These are phyloP conservation scores for Didymella arachidicola DNA, from an alignment of 2,329 filamentous ascomycete species.

Conservation along the genomic window DNA sequence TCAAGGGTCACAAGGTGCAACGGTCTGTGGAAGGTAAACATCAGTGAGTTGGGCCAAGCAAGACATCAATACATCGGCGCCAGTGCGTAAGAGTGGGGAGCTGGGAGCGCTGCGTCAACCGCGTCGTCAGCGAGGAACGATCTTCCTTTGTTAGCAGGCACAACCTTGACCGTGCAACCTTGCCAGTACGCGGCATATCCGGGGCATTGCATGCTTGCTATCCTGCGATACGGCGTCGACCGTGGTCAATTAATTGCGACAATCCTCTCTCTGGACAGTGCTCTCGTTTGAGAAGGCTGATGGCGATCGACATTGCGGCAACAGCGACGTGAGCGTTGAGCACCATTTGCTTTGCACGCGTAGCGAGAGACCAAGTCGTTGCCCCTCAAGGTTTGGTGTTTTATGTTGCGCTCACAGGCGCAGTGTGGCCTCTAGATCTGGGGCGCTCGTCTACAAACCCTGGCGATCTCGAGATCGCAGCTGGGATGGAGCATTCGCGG, in stretches of 20 bases:
- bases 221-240: not conserved
- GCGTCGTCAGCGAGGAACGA: constrained; percentile 14
- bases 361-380: not conserved
- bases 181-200: not conserved
- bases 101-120: constrained; percentile 6
- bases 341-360: not conserved
- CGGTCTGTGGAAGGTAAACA: constrained; percentile 10
- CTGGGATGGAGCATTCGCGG: constrained; percentile 2
- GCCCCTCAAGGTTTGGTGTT: not conserved
- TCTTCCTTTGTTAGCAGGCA: constrained; percentile 2
- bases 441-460: not conserved
- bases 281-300: not conserved
- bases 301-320: not conserved
- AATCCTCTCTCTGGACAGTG: not conserved
- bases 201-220: not conserved
- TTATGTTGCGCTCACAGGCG: not conserved
- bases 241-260: not conserved
- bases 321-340: not conserved
- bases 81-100: constrained; percentile 13
- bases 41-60: not conserved
- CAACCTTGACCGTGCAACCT: constrained; percentile 7
- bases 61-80: constrained; percentile 8
- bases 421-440: constrained; percentile 7
- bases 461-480: constrained; percentile 16
- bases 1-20: constrained; percentile 7